These are phyloP conservation scores for Holtermanniella nyarrowii DNA, from an alignment of 768 basidiomycete species.

Conservation along the genomic window DNA sequence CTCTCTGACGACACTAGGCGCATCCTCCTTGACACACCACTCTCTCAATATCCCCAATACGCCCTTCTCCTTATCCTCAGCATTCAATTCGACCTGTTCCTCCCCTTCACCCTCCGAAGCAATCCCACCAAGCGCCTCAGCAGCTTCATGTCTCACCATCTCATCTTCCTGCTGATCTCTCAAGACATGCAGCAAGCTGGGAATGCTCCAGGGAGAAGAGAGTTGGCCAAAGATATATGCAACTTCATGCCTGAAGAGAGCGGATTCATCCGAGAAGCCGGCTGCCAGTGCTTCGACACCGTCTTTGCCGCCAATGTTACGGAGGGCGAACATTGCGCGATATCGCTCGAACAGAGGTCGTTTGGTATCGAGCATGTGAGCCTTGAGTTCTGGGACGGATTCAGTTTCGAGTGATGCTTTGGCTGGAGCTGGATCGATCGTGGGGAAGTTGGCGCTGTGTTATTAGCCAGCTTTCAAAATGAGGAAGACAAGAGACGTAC, in stretches of 20 bases:
- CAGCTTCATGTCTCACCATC: conserved; percentile 98
- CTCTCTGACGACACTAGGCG: conserved; percentile 82
- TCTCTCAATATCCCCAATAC: conserved; percentile 76
- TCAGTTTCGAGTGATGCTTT: conserved; percentile 16
- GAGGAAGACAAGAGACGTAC: conserved; percentile 17
- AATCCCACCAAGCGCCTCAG: conserved; percentile 96
- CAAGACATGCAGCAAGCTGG: conserved; percentile 70
- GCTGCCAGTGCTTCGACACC: conserved; percentile 85
- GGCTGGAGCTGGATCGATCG: conserved; percentile 42
- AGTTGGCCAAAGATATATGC: conserved; percentile 98
- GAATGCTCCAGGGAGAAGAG: conserved; percentile 75
- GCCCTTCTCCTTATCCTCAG: conserved; percentile 47
- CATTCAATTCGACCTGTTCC: conserved; percentile 5
- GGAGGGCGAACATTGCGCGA: conserved; percentile 93
- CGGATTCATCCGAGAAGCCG: conserved; percentile 80
- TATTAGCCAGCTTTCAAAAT: not conserved
- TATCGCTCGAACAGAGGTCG: conserved; percentile 83
- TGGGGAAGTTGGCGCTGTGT: conserved; percentile 38
- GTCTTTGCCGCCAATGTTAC: conserved; percentile 64
- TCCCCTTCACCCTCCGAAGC: conserved; percentile 45
- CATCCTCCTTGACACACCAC: conserved; percentile 67
- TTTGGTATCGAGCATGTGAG: conserved; percentile 54
- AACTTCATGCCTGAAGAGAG: conserved; percentile 97
- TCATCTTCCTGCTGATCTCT: conserved; percentile 63
- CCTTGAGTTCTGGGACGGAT: conserved; percentile 50